phyloP scores from a whole-genome alignment of 2,329 filamentous ascomycete species.

The Alternaria incomplexa region DNA sequence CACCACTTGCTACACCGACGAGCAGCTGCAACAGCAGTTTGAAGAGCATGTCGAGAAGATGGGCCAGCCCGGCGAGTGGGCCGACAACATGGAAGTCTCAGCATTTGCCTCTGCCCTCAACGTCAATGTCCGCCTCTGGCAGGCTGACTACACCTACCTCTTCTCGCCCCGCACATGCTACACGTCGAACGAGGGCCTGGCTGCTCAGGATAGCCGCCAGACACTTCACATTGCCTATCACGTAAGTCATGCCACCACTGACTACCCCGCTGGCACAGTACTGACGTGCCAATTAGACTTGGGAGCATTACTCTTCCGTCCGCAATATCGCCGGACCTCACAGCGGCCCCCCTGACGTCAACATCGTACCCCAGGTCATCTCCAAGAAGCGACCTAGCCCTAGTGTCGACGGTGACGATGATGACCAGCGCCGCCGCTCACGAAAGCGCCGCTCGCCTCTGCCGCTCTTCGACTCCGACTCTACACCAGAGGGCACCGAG shows the following conservation, averaged over 20 bases:
- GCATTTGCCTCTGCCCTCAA: constrained; percentile 69
- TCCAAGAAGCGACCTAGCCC: constrained; percentile 57
- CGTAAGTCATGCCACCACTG: constrained; percentile 52
- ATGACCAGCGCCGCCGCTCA: constrained; percentile 57
- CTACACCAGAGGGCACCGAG: constrained; percentile 43
- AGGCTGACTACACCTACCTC: constrained; percentile 59
- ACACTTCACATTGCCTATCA: constrained; percentile 68
- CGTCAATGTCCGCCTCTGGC: constrained; percentile 68
- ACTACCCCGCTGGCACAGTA: not conserved
- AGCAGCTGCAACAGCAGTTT: constrained; percentile 61
- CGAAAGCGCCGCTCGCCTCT: constrained; percentile 60
- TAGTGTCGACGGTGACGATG: constrained; percentile 59
- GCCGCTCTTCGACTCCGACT: constrained; percentile 52
- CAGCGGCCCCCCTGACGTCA: constrained; percentile 60
- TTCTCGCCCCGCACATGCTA: constrained; percentile 52
- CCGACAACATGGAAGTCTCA: constrained; percentile 70
- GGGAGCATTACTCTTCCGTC: constrained; percentile 72
- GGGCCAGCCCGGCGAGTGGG: constrained; percentile 66
- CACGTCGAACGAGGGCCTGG: constrained; percentile 34
- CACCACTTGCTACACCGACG: constrained; percentile 56
- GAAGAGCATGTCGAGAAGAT: constrained; percentile 65
- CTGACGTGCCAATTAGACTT: constrained; percentile 54
- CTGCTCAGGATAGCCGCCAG: constrained; percentile 35
- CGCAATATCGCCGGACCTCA: constrained; percentile 66
- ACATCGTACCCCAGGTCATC: constrained; percentile 32